Evolutionary conservation across 2,329 filamentous ascomycete species (phyloP).

Genomic region (Pseudogymnoascus verrucosus): DNA sequence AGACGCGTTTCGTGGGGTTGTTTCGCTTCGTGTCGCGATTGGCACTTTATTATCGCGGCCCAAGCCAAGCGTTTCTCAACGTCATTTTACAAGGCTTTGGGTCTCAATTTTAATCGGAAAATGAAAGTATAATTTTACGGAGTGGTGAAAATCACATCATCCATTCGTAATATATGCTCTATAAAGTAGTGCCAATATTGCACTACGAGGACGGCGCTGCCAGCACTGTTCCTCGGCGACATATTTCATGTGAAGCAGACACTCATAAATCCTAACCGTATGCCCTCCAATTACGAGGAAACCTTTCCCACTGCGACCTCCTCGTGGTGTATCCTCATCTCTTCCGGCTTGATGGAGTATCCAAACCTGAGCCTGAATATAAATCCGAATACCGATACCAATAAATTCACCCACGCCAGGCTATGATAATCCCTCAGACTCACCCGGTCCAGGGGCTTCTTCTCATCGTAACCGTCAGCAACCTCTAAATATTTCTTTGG

Average conservation of each 20-base stretch:
- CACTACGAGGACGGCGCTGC: not conserved
- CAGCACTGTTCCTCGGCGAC: not conserved
- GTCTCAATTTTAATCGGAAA: not conserved
- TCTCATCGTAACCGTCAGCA: conserved; percentile 32
- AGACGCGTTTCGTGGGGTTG: conserved; percentile 12
- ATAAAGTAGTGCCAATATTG: not conserved
- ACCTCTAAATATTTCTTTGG: conserved; percentile 60
- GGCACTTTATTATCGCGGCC: not conserved
- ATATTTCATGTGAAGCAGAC: not conserved
- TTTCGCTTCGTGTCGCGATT: conserved; percentile 8
- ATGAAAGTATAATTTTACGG: not conserved
- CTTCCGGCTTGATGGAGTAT: not conserved
- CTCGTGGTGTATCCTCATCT: not conserved
- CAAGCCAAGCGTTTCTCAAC: not conserved
- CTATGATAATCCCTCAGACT: conserved; percentile 12
- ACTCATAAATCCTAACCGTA: not conserved
- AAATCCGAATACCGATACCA: conserved; percentile 15
- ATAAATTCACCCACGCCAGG: not conserved
- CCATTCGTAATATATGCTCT: not conserved
- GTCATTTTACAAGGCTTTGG: not conserved
- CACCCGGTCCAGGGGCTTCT: conserved; percentile 15
- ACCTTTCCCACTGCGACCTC: not conserved
- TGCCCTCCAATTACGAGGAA: not conserved
- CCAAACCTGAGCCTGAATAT: conserved; percentile 17
- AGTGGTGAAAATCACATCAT: not conserved